A percentile compares a stretch with the other conserved stretches of the same genome.
phyloP scores from a whole-genome alignment of 805 yeast genomes.

The Kodamaea nitidulidarum region DNA sequence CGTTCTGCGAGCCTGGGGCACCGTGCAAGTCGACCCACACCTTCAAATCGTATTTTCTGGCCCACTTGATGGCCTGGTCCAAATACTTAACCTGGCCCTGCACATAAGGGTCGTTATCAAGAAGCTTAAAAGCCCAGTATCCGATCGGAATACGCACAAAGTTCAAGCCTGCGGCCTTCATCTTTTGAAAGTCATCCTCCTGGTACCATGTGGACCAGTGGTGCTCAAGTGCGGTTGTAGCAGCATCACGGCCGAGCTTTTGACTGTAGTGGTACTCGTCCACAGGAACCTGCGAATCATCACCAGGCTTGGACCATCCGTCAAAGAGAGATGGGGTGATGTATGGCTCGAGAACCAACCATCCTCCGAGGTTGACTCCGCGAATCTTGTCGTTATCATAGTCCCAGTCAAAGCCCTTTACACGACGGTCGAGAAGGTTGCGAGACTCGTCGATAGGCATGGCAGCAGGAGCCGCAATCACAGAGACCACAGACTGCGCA shows the following conservation, averaged over 20 bases:
- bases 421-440: constrained; percentile 1
- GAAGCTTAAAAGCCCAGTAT: constrained; percentile 79
- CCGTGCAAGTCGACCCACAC: constrained; percentile 95
- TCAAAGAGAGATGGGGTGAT: constrained; percentile 76
- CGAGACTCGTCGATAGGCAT: constrained; percentile 2
- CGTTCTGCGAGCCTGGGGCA: constrained; percentile 95
- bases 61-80: constrained; percentile 78
- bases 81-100: constrained; percentile 73
- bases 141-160: constrained; percentile 89
- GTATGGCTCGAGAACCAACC: constrained; percentile 85
- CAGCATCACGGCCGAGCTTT: constrained; percentile 56
- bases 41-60: constrained; percentile 53
- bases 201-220: constrained; percentile 83
- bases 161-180: constrained; percentile 65
- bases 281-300: constrained; percentile 51
- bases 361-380: constrained; percentile 86
- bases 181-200: constrained; percentile 63
- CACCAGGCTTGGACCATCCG: constrained; percentile 32
- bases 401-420: constrained; percentile 17
- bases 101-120: constrained; percentile 77
- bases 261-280: constrained; percentile 76
- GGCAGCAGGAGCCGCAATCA: constrained; percentile 4
- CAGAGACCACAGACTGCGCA: constrained; percentile 1
- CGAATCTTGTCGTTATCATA: constrained; percentile 36
- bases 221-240: constrained; percentile 45